phyloP scores from a whole-genome alignment of 352 stramenopile genomes.

The Pelagophyceae sp. region DNA sequence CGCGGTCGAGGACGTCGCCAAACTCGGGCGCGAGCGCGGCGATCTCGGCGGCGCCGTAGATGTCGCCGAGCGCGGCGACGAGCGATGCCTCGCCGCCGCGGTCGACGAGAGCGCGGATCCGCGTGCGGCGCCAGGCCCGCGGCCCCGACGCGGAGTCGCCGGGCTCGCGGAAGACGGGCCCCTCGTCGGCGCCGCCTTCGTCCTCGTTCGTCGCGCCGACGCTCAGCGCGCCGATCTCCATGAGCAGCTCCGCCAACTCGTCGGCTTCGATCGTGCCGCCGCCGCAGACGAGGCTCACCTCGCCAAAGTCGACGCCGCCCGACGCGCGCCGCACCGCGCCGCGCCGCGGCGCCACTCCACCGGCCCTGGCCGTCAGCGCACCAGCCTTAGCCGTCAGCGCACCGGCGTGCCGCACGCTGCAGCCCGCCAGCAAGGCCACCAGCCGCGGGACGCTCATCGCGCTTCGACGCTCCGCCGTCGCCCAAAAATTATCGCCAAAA shows the following conservation, averaged over 20 bases:
- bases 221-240: slow-evolving; percentile 52
- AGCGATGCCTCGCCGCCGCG: background rate
- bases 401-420: too few relatives aligned
- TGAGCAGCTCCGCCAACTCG: slow-evolving; percentile 49
- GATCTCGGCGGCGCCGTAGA: slow-evolving; percentile 4
- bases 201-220: slow-evolving; percentile 47
- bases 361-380: too few relatives aligned
- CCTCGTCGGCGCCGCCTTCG: slow-evolving; percentile 37
- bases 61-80: background rate
- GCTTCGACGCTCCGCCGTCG: too few relatives aligned
- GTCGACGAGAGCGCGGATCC: background rate
- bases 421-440: too few relatives aligned
- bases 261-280: background rate
- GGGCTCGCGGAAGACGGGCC: slow-evolving; percentile 43
- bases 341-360: too few relatives aligned
- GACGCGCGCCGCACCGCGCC: too few relatives aligned
- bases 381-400: too few relatives aligned
- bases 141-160: slow-evolving; percentile 21
- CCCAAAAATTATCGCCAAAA: too few relatives aligned
- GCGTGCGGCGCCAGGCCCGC: background rate
- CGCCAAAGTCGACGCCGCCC: too few relatives aligned
- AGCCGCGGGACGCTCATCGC: too few relatives aligned
- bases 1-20: background rate
- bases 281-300: background rate
- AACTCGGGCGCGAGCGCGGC: background rate